Evolutionary conservation across 768 basidiomycete species (phyloP), one percentile per base, ranked within the genome.

Genomic region (Termitomyces sp.): DNA sequence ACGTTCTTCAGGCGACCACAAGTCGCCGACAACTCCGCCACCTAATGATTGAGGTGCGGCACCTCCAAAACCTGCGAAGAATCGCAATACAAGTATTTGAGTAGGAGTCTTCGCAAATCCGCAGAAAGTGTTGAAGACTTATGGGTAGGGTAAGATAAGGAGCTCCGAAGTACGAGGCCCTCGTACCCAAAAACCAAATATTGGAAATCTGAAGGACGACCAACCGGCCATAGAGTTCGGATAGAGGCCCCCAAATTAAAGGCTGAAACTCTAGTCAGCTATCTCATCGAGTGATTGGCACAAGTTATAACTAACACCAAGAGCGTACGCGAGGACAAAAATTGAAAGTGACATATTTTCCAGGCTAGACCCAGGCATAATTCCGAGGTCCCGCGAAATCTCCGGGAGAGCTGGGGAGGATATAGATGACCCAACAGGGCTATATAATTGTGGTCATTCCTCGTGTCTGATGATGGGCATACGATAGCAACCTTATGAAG

Each of bases 31-130:
- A 15, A 84, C 75, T 5, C 83, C 87, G 5, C 85, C 86, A 45
- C 86, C 86, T 17, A 86, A 76, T 12, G 81, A 75, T n/a, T 86
- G 77, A 12, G 86, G 85, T 3, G 86, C 87, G 45, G 82, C 81
- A 1, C 87, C 87, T 45, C 88, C 87, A 12, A 89, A 71, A 14
- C 87, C 86, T 2, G 86, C 76, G 2, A 88, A 71, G 66, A 88
- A 86, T 9, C 87, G 83, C 63, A 88, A 87, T 0, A 76, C 79
- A 49, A 87, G 76, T 61, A 88, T 72, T 61, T 86, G 79, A 0
- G 77, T 76, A 47, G 79, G 78, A 34, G 76, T 83, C 45, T 74
- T 77, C 2, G 86, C 78, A 50, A 85, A 82, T 0, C 80, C 79
- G 60, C 83, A 85, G 3, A 72, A 63, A 14, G 78, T 76, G 62